Evolutionary conservation across 2,329 filamentous ascomycete genomes (phyloP), one percentile per base, ranked within the genome.

Genomic region (Fusarium odoratissimum): DNA sequence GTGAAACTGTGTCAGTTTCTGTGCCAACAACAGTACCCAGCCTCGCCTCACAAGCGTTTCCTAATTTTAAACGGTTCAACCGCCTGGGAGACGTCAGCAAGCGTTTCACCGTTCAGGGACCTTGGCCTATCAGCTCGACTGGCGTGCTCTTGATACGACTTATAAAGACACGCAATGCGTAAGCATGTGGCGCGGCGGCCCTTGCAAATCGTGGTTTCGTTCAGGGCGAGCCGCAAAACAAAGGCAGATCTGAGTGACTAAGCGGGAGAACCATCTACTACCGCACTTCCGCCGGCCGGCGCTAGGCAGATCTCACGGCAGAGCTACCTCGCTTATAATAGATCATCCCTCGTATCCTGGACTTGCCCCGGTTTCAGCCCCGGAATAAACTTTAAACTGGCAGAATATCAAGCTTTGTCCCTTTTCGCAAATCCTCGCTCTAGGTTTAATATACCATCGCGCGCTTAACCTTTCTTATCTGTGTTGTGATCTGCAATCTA

Each of bases 401-500:
- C 17, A 3, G 4, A 6, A 5, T 6, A 11, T 35, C 12, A n/a
- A 9, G 8, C 1, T 7, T 3, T 8, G 12, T 19, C 3, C 30
- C 16, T 5, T 49, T 10, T 33, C 1, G 2, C 3, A 11, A 16
- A 9, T 4, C 3, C 6, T 48, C 1, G 9, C 0, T 19, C 2
- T 3, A 5, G 8, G 4, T 13, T 51, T 25, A 19, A 35, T 14
- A 35, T 35, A 25, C 30, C 11, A 19, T 33, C 21, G 3, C 2
- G 1, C 0, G 3, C 21, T 12, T 2, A 14, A 8, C n/a, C 30
- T 21, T 35, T 16, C 30, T 1, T 19, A 7, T 14, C 3, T 25
- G 2, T 51, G 30, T 19, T 21, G 12, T 8, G 16, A 35, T 21
- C 30, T 49, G 11, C 46, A 23, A 23, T 12, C 14, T 14, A 21